phyloP scores from a whole-genome alignment of 2,329 filamentous ascomycete species.

The Akanthomyces uredinophilus region DNA sequence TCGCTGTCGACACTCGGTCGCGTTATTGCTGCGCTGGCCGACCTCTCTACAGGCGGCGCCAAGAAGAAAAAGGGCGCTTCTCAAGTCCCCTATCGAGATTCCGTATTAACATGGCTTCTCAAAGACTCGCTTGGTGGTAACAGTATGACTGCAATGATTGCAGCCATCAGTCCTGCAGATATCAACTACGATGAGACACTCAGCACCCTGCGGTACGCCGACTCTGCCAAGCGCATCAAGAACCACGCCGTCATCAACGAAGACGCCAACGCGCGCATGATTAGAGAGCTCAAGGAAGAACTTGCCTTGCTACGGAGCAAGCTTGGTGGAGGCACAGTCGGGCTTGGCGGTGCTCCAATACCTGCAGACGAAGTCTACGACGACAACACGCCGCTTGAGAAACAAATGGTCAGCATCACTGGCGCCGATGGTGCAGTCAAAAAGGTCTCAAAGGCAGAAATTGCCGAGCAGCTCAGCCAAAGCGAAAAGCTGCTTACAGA shows the following conservation, averaged over 20 bases:
- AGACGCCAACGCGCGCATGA: slow-evolving; percentile 98
- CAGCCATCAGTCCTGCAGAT: slow-evolving; percentile 93
- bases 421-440: slow-evolving; percentile 79
- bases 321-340: slow-evolving; percentile 54
- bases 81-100: slow-evolving; percentile 94
- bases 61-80: slow-evolving; percentile 67
- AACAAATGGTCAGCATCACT: slow-evolving; percentile 95
- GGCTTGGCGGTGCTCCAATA: slow-evolving; percentile 43
- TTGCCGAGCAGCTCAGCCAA: slow-evolving; percentile 91
- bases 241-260: slow-evolving; percentile 99
- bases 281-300: slow-evolving; percentile 94
- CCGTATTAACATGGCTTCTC: slow-evolving; percentile 89
- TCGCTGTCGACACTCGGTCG: slow-evolving; percentile 93
- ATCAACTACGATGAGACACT: slow-evolving; percentile 99
- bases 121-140: slow-evolving; percentile 97
- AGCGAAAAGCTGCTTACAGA: slow-evolving; percentile 95
- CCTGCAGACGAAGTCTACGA: slow-evolving; percentile 80
- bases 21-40: slow-evolving; percentile 93
- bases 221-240: slow-evolving; percentile 98
- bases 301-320: slow-evolving; percentile 81
- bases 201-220: slow-evolving; percentile 90
- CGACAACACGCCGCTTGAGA: slow-evolving; percentile 83
- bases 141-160: slow-evolving; percentile 99
- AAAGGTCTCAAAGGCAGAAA: slow-evolving; percentile 97
- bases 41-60: slow-evolving; percentile 79